Evolutionary conservation across 352 stramenopile species (phyloP).

Genomic region (Globisporangium splendens): DNA sequence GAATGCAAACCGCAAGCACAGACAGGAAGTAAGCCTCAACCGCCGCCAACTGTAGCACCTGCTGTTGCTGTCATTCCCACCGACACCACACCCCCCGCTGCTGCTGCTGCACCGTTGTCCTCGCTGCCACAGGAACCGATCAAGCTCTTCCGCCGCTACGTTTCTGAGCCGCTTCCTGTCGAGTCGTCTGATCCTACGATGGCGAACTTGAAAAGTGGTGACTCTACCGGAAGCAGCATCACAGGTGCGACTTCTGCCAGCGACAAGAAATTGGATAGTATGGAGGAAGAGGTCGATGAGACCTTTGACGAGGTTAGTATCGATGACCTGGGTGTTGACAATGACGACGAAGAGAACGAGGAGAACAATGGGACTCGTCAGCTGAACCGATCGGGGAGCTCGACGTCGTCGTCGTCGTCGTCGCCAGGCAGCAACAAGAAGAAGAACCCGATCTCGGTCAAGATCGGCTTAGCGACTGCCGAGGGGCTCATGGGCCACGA

Average conservation of each 20-base stretch:
- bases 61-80: too few species aligned
- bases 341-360: conserved; percentile 4
- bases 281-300: neutral
- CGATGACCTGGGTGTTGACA: neutral
- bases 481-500: conserved; percentile 52
- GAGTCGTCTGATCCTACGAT: neutral
- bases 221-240: neutral
- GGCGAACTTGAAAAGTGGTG: too few species aligned
- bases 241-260: neutral
- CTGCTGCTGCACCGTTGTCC: too few species aligned
- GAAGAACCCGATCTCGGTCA: conserved; percentile 37
- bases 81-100: too few species aligned
- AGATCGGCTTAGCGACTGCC: conserved; percentile 36
- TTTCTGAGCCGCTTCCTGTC: neutral
- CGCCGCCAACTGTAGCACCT: too few species aligned
- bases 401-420: too few species aligned
- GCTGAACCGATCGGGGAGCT: neutral
- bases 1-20: too few species aligned
- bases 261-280: neutral
- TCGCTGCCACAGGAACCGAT: too few species aligned
- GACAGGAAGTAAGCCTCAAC: too few species aligned
- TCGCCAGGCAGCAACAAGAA: neutral
- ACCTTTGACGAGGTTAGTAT: conserved; percentile 14
- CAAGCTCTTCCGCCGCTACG: conserved; percentile 1
- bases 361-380: conserved; percentile 7